These are phyloP conservation scores for Sophora flavescens DNA, from an alignment of 306 rosid genomes.

Conservation along the genomic window DNA sequence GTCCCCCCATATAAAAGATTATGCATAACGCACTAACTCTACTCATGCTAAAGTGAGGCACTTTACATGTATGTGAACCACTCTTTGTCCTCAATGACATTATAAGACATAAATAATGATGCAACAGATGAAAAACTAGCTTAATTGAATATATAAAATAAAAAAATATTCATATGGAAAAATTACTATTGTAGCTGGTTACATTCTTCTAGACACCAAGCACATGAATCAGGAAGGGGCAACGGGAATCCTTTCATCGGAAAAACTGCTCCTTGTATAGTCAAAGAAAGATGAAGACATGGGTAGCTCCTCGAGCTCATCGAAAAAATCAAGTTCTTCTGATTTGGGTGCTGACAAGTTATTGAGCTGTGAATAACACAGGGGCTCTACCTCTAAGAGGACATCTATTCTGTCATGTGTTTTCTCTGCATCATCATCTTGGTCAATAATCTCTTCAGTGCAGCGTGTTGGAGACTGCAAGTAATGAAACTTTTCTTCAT, in stretches of 20 bases:
- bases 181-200: background rate
- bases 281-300: constrained; percentile 71
- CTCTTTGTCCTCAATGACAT: constrained; percentile 15
- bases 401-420: constrained; percentile 48
- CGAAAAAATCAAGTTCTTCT: constrained; percentile 80
- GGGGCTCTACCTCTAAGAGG: constrained; percentile 62
- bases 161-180: constrained; percentile 35
- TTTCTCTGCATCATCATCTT: constrained; percentile 60
- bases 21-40: constrained; percentile 36
- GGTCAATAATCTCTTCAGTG: constrained; percentile 54
- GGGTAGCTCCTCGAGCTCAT: constrained; percentile 95
- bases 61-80: constrained; percentile 41
- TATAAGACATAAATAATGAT: constrained; percentile 11
- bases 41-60: constrained; percentile 19
- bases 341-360: constrained; percentile 53
- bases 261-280: constrained; percentile 65
- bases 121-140: constrained; percentile 33
- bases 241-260: constrained; percentile 72
- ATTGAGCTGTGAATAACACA: constrained; percentile 55
- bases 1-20: constrained; percentile 2
- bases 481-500: constrained; percentile 59
- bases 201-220: constrained; percentile 55
- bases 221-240: constrained; percentile 79
- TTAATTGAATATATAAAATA: background rate
- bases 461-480: constrained; percentile 57